Conservation (phyloP, 306 rosid species). For the Phaseolus lunatus region DNA sequence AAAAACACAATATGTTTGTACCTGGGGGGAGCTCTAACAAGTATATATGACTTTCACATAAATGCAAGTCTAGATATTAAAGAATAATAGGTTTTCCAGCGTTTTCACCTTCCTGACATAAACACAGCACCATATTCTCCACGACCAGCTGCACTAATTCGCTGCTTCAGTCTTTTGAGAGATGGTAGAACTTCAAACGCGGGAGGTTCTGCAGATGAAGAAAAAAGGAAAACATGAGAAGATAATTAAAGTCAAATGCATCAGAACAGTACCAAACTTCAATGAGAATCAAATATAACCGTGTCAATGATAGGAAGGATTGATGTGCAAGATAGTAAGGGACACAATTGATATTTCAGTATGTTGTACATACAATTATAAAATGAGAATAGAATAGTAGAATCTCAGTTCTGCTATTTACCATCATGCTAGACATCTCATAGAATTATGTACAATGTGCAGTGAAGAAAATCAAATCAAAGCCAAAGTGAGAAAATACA, state of each 20-base stretch:
- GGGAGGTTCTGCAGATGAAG: conserved; percentile 72
- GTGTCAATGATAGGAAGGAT: conserved; percentile 32
- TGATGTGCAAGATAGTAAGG: conserved; percentile 30
- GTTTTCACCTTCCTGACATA: conserved; percentile 93
- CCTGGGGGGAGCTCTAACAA: conserved; percentile 18
- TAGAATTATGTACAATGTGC: background rate
- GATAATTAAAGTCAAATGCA: background rate
- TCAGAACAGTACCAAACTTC: conserved; percentile 17
- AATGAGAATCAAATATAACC: conserved; percentile 30
- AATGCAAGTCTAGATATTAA: conserved; percentile 19
- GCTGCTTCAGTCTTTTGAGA: conserved; percentile 87
- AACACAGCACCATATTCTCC: conserved; percentile 89
- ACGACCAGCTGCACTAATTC: conserved; percentile 79
- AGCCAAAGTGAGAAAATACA: conserved; percentile 19
- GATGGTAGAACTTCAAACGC: conserved; percentile 97
- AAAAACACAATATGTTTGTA: background rate
- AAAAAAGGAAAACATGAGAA: conserved; percentile 6
- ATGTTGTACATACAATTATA: conserved; percentile 2
- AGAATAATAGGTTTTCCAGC: conserved; percentile 27
- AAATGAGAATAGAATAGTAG: conserved; percentile 4
- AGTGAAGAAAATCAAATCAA: conserved; percentile 31
- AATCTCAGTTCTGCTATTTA: conserved; percentile 19
- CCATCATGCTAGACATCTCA: conserved; percentile 16
- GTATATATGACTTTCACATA: conserved; percentile 14
- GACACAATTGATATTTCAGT: conserved; percentile 32